Evolutionary conservation across 331 rosid genomes (phyloP).

Genomic region (Phaseolus coccineus): DNA sequence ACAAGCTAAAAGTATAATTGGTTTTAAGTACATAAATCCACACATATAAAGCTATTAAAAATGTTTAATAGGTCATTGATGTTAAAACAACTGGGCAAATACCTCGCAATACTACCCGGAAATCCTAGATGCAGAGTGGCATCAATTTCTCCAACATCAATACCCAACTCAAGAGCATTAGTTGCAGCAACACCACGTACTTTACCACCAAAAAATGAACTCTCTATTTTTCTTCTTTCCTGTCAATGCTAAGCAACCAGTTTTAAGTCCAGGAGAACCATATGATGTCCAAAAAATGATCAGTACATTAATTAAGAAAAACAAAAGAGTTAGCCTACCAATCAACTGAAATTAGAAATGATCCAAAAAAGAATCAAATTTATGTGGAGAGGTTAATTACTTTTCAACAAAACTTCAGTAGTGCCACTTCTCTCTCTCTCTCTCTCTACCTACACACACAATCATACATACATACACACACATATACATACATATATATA

Average conservation of each 20-base stretch:
- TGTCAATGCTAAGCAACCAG: constrained; percentile 45
- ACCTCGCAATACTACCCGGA: constrained; percentile 98
- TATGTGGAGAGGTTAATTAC: constrained; percentile 13
- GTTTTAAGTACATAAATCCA: constrained; percentile 22
- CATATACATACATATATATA: background rate
- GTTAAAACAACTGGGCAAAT: constrained; percentile 19
- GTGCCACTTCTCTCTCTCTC: too few relatives aligned
- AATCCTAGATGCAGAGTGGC: constrained; percentile 96
- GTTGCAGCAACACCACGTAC: constrained; percentile 94
- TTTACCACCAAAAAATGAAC: constrained; percentile 84
- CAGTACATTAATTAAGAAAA: background rate
- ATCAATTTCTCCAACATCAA: constrained; percentile 95
- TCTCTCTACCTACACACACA: too few relatives aligned
- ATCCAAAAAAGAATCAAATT: constrained; percentile 12
- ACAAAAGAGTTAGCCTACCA: background rate
- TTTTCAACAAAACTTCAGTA: background rate
- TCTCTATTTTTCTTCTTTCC: constrained; percentile 92
- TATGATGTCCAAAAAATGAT: constrained; percentile 27
- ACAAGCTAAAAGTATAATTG: constrained; percentile 62
- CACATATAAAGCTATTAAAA: constrained; percentile 38
- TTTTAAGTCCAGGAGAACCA: constrained; percentile 27
- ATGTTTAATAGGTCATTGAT: constrained; percentile 5
- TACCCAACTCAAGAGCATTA: constrained; percentile 99
- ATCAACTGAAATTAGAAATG: constrained; percentile 29
- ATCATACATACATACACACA: too few relatives aligned